Evolutionary conservation across 2,329 filamentous ascomycete species (phyloP).

Genomic region (Cladosporium sp.): DNA sequence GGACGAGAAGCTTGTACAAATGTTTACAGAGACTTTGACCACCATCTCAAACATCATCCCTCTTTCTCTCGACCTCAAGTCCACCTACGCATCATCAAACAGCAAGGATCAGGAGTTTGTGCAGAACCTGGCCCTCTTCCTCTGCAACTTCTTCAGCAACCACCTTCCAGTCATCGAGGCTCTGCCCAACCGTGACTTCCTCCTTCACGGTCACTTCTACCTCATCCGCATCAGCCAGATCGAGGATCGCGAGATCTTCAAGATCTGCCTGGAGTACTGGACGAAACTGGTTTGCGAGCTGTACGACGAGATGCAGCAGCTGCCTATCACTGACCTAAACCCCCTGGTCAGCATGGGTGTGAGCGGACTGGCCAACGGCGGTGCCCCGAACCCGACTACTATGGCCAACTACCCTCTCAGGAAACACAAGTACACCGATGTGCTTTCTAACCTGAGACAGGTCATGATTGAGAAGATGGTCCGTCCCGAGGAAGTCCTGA

Average conservation of each 20-base stretch:
- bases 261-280: constrained; percentile 99
- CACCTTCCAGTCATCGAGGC: constrained; percentile 94
- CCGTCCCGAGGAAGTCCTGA: constrained; percentile 91
- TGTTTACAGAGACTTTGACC: constrained; percentile 96
- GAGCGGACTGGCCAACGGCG: constrained; percentile 70
- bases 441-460: constrained; percentile 87
- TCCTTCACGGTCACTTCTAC: constrained; percentile 96
- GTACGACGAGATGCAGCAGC: constrained; percentile 97
- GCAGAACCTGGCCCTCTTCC: constrained; percentile 91
- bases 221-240: constrained; percentile 98
- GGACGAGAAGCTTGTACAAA: constrained; percentile 92
- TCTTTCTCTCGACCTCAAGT: constrained; percentile 82
- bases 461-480: constrained; percentile 99
- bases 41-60: constrained; percentile 94
- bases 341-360: constrained; percentile 79
- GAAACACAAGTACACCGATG: constrained; percentile 96
- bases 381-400: constrained; percentile 80
- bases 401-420: constrained; percentile 88
- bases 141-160: constrained; percentile 95
- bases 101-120: constrained; percentile 95
- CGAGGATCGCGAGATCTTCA: constrained; percentile 98
- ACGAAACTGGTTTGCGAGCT: constrained; percentile 96
- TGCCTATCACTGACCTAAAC: constrained; percentile 90
- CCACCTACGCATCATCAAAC: constrained; percentile 88
- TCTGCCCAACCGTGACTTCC: constrained; percentile 89